These are phyloP conservation scores for Ogataea henricii DNA, from an alignment of 805 yeast genomes.

Conservation along the genomic window DNA sequence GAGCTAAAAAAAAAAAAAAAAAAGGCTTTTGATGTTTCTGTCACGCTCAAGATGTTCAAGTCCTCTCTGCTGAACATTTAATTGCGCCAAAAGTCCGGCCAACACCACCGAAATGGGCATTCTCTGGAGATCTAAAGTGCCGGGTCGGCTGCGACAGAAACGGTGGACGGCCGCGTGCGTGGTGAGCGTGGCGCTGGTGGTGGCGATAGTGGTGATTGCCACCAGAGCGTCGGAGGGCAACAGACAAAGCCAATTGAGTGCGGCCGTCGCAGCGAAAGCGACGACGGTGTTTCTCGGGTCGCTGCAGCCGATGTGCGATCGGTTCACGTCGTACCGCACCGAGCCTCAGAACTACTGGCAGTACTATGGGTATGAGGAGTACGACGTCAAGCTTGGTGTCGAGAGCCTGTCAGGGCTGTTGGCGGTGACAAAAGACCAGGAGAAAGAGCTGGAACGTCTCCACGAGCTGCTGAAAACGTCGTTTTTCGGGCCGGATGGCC, in stretches of 20 bases:
- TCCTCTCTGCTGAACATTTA: not conserved
- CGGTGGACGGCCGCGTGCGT: slow-evolving; percentile 10
- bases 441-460: slow-evolving; percentile 25
- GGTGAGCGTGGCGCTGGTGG: slow-evolving; percentile 1
- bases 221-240: slow-evolving; percentile 15
- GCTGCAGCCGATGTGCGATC: slow-evolving; percentile 28
- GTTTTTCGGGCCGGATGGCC: slow-evolving; percentile 17
- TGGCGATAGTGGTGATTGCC: slow-evolving; percentile 7
- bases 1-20: not conserved
- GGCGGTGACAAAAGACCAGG: slow-evolving; percentile 26
- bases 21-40: not conserved
- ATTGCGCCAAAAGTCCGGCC: not conserved
- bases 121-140: slow-evolving; percentile 7
- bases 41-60: not conserved
- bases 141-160: slow-evolving; percentile 10
- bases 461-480: slow-evolving; percentile 23
- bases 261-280: slow-evolving; percentile 18
- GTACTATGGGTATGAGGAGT: slow-evolving; percentile 34
- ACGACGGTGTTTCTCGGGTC: slow-evolving; percentile 11
- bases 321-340: slow-evolving; percentile 27
- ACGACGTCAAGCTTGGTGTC: slow-evolving; percentile 22
- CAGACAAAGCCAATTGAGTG: slow-evolving; percentile 16
- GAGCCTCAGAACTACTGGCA: slow-evolving; percentile 32
- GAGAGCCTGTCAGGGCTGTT: slow-evolving; percentile 25
- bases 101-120: not conserved